phyloP scores from a whole-genome alignment of 768 basidiomycete genomes.

The Macrocybe gigantea region DNA sequence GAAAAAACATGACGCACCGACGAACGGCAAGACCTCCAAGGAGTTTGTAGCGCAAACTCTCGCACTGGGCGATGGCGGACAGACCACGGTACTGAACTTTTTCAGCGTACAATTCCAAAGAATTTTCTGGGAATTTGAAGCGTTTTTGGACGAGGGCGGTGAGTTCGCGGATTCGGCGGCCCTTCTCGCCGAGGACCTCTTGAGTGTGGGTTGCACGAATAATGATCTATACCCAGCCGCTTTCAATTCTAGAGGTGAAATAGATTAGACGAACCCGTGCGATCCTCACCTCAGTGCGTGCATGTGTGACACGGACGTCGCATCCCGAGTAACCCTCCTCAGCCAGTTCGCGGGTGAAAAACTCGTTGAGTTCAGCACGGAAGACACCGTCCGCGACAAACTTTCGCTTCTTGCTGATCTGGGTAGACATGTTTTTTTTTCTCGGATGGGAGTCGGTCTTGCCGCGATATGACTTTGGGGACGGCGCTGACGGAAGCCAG shows the following conservation, averaged over 20 bases:
- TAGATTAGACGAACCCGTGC: not conserved
- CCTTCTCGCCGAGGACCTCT: slow-evolving; percentile 98
- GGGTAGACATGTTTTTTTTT: slow-evolving; percentile 60
- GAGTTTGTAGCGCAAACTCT: slow-evolving; percentile 97
- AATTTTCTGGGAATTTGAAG: slow-evolving; percentile 99
- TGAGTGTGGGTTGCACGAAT: slow-evolving; percentile 99
- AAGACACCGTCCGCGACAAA: slow-evolving; percentile 98
- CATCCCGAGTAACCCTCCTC: slow-evolving; percentile 99
- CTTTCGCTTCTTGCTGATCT: slow-evolving; percentile 98
- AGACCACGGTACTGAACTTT: slow-evolving; percentile 98
- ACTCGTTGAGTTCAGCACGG: slow-evolving; percentile 98
- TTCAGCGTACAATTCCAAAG: slow-evolving; percentile 97
- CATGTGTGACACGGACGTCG: slow-evolving; percentile 99
- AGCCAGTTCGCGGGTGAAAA: slow-evolving; percentile 96
- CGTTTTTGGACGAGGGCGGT: slow-evolving; percentile 98
- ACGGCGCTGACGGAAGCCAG: not conserved
- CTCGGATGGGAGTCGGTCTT: not conserved
- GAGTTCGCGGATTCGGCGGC: slow-evolving; percentile 97
- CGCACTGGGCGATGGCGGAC: slow-evolving; percentile 97
- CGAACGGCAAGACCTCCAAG: slow-evolving; percentile 99
- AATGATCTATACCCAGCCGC: slow-evolving; percentile 67
- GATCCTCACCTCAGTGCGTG: slow-evolving; percentile 81
- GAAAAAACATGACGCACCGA: slow-evolving; percentile 50
- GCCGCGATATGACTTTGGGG: not conserved
- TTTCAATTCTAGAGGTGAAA: not conserved